These are phyloP conservation scores for Dendrothele bispora DNA, from an alignment of 768 basidiomycete genomes.

Conservation along the genomic window DNA sequence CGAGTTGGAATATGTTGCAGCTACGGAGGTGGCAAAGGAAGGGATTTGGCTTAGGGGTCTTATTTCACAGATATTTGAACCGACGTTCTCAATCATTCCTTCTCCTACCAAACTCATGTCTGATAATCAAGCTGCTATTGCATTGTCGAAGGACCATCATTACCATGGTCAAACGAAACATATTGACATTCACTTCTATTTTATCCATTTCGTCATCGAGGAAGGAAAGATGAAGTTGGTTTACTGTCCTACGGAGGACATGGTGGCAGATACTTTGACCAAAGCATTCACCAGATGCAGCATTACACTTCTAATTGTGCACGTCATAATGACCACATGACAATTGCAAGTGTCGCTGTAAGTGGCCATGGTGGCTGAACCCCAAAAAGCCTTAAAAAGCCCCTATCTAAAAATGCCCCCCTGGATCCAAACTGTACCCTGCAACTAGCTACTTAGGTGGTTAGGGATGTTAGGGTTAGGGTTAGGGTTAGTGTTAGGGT, in stretches of 20 bases:
- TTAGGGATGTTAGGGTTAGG: too few relatives aligned
- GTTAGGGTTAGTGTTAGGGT: too few relatives aligned
- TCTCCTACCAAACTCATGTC: constrained; percentile 10
- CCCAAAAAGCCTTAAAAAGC: too few relatives aligned
- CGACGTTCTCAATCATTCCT: constrained; percentile 6
- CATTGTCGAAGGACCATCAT: constrained; percentile 24
- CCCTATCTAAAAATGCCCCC: too few relatives aligned
- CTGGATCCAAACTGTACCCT: too few relatives aligned
- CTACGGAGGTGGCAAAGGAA: constrained; percentile 23
- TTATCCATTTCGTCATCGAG: constrained; percentile 23
- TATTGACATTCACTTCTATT: constrained; percentile 32
- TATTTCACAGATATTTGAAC: constrained; percentile 15
- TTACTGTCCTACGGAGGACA: constrained; percentile 23
- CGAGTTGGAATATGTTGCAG: too few relatives aligned
- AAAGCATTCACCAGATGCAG: constrained; percentile 21
- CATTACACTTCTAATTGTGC: too few relatives aligned
- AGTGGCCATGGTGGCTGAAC: too few relatives aligned
- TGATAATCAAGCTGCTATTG: constrained; percentile 26
- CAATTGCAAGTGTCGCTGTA: too few relatives aligned
- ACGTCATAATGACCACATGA: too few relatives aligned
- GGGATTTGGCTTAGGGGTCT: constrained; percentile 30
- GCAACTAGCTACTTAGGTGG: too few relatives aligned
- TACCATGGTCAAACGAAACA: constrained; percentile 35
- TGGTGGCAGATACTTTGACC: constrained; percentile 32
- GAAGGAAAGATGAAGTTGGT: constrained; percentile 17